phyloP scores from a whole-genome alignment of 768 basidiomycete genomes.

The Clavulina sp. region DNA sequence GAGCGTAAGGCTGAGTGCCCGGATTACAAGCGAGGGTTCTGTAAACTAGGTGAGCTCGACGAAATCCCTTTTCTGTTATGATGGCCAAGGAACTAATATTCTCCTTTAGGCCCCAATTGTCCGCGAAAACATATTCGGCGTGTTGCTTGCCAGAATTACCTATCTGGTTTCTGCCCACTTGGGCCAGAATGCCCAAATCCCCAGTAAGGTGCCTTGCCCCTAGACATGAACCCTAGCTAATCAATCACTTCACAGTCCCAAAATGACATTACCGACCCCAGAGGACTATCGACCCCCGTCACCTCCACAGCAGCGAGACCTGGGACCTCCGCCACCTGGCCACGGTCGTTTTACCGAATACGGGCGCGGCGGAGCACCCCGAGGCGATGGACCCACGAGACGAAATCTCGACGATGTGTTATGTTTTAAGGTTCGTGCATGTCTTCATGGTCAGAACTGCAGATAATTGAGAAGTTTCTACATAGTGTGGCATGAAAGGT shows the following conservation, averaged over 20 bases:
- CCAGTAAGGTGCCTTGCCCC: constrained; percentile 43
- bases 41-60: constrained; percentile 56
- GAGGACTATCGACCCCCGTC: constrained; percentile 64
- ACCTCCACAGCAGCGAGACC: constrained; percentile 54
- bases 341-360: constrained; percentile 72
- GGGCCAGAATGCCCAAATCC: constrained; percentile 77
- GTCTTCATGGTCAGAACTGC: neutral
- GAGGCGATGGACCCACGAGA: constrained; percentile 20
- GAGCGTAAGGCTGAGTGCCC: constrained; percentile 85
- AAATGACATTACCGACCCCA: constrained; percentile 49
- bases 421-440: constrained; percentile 53
- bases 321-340: constrained; percentile 84
- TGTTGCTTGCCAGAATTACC: constrained; percentile 76
- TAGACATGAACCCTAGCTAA: constrained; percentile 10
- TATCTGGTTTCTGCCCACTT: constrained; percentile 84
- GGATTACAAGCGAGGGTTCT: constrained; percentile 91
- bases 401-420: constrained; percentile 69
- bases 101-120: constrained; percentile 54
- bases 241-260: constrained; percentile 37
- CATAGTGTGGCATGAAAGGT: constrained; percentile 75
- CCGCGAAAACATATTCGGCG: constrained; percentile 85
- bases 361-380: constrained; percentile 28
- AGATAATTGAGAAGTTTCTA: neutral
- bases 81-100: neutral
- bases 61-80: neutral